These are phyloP conservation scores for Yamadazyma kanchanaburiensis DNA, from an alignment of 1,139 yeast genomes.

Conservation along the genomic window DNA sequence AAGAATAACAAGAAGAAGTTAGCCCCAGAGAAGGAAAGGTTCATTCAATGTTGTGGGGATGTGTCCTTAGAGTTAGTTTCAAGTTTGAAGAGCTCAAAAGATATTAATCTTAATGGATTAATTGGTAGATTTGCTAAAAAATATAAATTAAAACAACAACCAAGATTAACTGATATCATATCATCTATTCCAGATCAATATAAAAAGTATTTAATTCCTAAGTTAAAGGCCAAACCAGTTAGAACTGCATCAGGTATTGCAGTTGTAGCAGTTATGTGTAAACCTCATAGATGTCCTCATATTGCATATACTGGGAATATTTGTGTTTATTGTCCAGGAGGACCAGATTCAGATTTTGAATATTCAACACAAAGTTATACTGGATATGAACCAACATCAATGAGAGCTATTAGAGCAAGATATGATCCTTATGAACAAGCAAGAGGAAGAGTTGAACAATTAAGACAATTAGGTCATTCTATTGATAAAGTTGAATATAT, in stretches of 20 bases:
- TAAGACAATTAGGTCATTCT: slow-evolving; percentile 91
- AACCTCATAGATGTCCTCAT: slow-evolving; percentile 98
- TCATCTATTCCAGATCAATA: slow-evolving; percentile 95
- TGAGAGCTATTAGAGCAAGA: slow-evolving; percentile 97
- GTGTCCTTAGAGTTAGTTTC: slow-evolving; percentile 84
- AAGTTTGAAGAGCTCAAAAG: slow-evolving; percentile 69
- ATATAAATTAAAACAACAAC: slow-evolving; percentile 88
- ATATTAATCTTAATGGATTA: slow-evolving; percentile 86
- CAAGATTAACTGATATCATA: slow-evolving; percentile 91
- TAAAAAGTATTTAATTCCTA: slow-evolving; percentile 86
- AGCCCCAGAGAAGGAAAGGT: slow-evolving; percentile 89
- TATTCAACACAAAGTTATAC: slow-evolving; percentile 97
- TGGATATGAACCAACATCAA: slow-evolving; percentile 97
- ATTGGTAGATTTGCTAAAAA: slow-evolving; percentile 84
- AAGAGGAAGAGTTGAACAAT: slow-evolving; percentile 94
- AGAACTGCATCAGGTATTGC: slow-evolving; percentile 98
- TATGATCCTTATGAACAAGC: slow-evolving; percentile 99
- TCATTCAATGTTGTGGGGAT: slow-evolving; percentile 89
- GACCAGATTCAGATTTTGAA: slow-evolving; percentile 98
- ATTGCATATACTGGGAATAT: slow-evolving; percentile 98
- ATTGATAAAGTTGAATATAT: slow-evolving; percentile 97
- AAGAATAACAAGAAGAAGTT: slow-evolving; percentile 50
- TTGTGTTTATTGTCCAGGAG: slow-evolving; percentile 99
- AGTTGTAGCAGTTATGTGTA: slow-evolving; percentile 98
- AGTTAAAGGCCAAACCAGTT: slow-evolving; percentile 95